Percentiles rank a stretch among this genome's conserved stretches.
phyloP scores from a whole-genome alignment of 192 early-diverging fungal species.

The Gamsiella multidivaricata region DNA sequence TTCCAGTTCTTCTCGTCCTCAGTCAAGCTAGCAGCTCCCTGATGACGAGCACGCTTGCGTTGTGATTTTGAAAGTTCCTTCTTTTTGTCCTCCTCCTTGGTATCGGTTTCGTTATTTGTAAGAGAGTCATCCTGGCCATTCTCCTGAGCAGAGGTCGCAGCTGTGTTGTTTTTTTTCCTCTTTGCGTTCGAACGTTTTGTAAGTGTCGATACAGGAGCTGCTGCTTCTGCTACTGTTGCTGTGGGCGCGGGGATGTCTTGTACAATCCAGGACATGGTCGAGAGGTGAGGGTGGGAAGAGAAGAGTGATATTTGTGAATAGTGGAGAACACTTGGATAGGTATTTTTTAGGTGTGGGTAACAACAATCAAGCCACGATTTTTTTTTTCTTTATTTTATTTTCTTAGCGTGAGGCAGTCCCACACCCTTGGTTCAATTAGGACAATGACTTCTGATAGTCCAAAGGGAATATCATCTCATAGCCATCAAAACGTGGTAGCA shows the following conservation, averaged over 20 bases:
- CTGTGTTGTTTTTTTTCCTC: slow-evolving; percentile 36
- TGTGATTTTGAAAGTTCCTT: slow-evolving; percentile 49
- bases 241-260: slow-evolving; percentile 20
- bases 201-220: no score
- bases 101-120: not conserved
- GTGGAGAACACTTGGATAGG: no score
- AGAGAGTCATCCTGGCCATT: not conserved
- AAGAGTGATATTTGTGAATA: no score
- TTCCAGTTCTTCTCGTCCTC: slow-evolving; percentile 46
- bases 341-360: no score
- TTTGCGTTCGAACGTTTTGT: slow-evolving; percentile 49
- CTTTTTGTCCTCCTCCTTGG: not conserved
- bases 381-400: slow-evolving; percentile 13
- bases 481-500: no score
- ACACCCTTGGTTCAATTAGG: no score
- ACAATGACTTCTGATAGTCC: no score
- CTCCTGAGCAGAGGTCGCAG: not conserved
- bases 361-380: slow-evolving; percentile 15
- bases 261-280: slow-evolving; percentile 44
- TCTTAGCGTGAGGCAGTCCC: not conserved
- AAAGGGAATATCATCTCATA: not conserved
- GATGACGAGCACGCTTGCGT: slow-evolving; percentile 49
- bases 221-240: not conserved
- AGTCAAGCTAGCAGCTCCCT: slow-evolving; percentile 6
- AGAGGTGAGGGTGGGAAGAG: not conserved